Conservation (phyloP, 2,329 filamentous ascomycete species). For the Mycocentrospora acerina region DNA sequence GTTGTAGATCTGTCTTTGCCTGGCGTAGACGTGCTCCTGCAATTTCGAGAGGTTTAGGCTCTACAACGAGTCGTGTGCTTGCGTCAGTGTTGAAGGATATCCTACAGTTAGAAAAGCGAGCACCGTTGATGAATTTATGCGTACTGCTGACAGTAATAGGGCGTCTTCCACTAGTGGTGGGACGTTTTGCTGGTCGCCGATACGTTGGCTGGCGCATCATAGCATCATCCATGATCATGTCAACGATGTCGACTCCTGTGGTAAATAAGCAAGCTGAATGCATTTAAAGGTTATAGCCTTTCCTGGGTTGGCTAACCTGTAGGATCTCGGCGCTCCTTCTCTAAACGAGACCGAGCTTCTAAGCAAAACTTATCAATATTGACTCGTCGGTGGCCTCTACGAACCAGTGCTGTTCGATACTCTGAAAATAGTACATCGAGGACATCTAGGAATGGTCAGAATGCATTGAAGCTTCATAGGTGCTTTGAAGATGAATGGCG, state of each 20-base stretch:
- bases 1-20: constrained; percentile 9
- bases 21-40: constrained; percentile 9
- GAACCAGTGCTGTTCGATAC: constrained; percentile 17
- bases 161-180: too few relatives aligned
- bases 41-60: constrained; percentile 1
- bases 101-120: too few relatives aligned
- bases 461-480: too few relatives aligned
- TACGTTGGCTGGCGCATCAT: background rate
- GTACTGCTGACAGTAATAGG: too few relatives aligned
- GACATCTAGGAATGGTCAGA: constrained; percentile 21
- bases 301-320: constrained; percentile 9
- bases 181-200: background rate
- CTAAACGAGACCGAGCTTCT: constrained; percentile 15
- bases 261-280: background rate
- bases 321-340: constrained; percentile 18
- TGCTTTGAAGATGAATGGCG: too few relatives aligned
- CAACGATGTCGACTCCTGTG: constrained; percentile 26
- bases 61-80: too few relatives aligned
- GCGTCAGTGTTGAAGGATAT: too few relatives aligned
- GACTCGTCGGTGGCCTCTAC: constrained; percentile 17
- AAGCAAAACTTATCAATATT: constrained; percentile 18
- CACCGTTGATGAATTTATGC: too few relatives aligned
- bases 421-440: constrained; percentile 28
- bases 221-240: constrained; percentile 28
- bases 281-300: background rate